Evolutionary conservation across 352 stramenopile genomes (phyloP), one percentile per base, ranked within the genome.

Genomic region (Phytopythium vexans): DNA sequence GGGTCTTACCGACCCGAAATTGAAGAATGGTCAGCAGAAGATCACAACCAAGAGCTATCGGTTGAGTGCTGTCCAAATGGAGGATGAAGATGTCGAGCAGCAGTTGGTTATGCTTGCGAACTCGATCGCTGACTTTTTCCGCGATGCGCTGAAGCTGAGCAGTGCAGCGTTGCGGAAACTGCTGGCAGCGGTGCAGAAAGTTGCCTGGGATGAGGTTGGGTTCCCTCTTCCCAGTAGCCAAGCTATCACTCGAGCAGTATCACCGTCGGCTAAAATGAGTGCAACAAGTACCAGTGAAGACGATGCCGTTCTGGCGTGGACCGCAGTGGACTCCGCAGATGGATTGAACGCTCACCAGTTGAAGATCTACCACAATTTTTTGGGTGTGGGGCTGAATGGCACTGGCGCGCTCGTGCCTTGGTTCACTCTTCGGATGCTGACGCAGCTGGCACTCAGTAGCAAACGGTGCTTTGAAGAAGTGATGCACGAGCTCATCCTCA

Each of bases 41-140:
- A 60, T 92, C 8, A 72, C 74, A n/a, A 88, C 76, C 9, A 89
- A 86, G 56, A 82, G 60, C 44, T 89, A 88, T 51, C 77, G 79
- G 7, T 88, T 92, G 35, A 76, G 72, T 10, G 75, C 78, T 7
- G 86, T 92, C 49, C 75, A 74, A 15, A 62, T 92, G 32, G 80
- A 94, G 66, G 75, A 94, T 51, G 85, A 94, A 70, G 85, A 94
- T 41, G 79, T 94, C 1, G 85, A 94, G 47, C 85, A 94, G 59
- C 85, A 94, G 51, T 64, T 94, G 8, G 65, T 87, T 39, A 94
- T 94, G 85, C 62, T 94, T 7, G 77, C 76, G 35, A 87, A 78
- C 43, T 92, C 85, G n/a, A 87, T 94, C n/a, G 61, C 86, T 12
- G 85, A 92, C 65, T 88, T 93, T 35, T 91, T 94, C 43, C 72